phyloP scores from a whole-genome alignment of 2,329 filamentous ascomycete species.

The Penicillium sumatraense region DNA sequence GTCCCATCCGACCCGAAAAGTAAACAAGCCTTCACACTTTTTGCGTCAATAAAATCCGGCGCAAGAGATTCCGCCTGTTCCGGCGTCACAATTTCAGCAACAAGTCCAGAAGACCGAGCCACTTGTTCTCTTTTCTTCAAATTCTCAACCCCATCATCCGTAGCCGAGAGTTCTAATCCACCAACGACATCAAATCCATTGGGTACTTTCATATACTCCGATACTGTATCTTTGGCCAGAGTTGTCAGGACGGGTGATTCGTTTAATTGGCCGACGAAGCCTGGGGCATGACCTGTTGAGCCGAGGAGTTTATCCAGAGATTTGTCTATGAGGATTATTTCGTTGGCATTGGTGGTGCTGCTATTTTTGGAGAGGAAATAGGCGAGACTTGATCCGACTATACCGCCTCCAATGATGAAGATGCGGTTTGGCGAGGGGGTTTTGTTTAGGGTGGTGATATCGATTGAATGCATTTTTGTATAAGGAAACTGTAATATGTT shows the following conservation, averaged over 20 bases:
- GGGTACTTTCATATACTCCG: slow-evolving; percentile 33
- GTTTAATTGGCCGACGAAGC: slow-evolving; percentile 42
- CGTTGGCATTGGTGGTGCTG: neutral
- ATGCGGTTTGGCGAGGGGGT: slow-evolving; percentile 8
- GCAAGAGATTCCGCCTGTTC: slow-evolving; percentile 10
- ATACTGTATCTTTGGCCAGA: slow-evolving; percentile 36
- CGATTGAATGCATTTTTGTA: neutral
- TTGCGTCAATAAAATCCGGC: slow-evolving; percentile 33
- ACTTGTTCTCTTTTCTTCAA: slow-evolving; percentile 22
- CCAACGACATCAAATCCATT: slow-evolving; percentile 35
- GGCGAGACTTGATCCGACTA: slow-evolving; percentile 40
- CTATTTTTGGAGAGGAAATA: slow-evolving; percentile 33
- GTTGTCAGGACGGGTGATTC: slow-evolving; percentile 35
- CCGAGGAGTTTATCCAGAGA: slow-evolving; percentile 30
- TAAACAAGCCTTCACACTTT: slow-evolving; percentile 20
- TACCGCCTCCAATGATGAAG: slow-evolving; percentile 37
- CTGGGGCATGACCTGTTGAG: slow-evolving; percentile 41
- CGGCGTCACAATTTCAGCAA: neutral
- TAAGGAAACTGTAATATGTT: too few species aligned
- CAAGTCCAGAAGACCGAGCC: neutral
- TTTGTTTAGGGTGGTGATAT: slow-evolving; percentile 8
- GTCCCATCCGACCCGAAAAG: slow-evolving; percentile 35
- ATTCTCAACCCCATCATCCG: slow-evolving; percentile 19
- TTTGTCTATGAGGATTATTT: slow-evolving; percentile 33
- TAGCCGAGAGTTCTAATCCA: slow-evolving; percentile 26